Conservation (phyloP, 106 monocot genomes). For the Dactylorhiza incarnata region DNA sequence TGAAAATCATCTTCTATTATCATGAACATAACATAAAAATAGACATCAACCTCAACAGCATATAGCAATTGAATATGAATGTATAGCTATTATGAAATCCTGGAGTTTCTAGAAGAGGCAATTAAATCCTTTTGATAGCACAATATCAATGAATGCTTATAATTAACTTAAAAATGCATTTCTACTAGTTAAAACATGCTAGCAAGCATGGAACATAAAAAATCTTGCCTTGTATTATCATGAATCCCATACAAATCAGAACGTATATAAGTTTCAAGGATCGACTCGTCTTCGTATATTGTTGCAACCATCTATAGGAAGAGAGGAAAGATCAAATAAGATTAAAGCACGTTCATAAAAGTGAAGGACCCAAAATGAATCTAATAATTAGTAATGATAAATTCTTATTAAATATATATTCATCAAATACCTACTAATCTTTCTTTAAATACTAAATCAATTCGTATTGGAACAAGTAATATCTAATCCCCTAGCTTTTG, state of each 20-base stretch:
- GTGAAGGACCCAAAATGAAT: not conserved
- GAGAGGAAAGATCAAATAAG: not conserved
- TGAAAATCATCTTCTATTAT: not conserved
- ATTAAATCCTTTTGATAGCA: not conserved
- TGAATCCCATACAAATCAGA: constrained; percentile 59
- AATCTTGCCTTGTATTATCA: constrained; percentile 44
- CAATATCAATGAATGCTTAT: not conserved
- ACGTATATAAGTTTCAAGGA: constrained; percentile 66
- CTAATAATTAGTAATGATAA: not conserved
- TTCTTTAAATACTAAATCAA: not conserved
- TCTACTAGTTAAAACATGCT: not conserved
- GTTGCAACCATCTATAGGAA: constrained; percentile 44
- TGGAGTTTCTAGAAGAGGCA: not conserved
- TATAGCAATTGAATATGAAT: not conserved
- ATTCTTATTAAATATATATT: not conserved
- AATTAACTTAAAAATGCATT: not conserved
- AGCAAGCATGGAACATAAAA: not conserved
- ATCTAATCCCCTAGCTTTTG: not conserved
- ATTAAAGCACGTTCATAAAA: not conserved
- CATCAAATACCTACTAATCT: not conserved
- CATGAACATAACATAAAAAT: not conserved
- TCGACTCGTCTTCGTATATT: constrained; percentile 65
- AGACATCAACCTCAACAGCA: not conserved
- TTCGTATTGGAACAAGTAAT: not conserved
- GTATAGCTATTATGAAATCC: not conserved